Base-by-base conservation (phyloP, 75 land plant genomes). In the Cupressus sempervirens region DNA sequence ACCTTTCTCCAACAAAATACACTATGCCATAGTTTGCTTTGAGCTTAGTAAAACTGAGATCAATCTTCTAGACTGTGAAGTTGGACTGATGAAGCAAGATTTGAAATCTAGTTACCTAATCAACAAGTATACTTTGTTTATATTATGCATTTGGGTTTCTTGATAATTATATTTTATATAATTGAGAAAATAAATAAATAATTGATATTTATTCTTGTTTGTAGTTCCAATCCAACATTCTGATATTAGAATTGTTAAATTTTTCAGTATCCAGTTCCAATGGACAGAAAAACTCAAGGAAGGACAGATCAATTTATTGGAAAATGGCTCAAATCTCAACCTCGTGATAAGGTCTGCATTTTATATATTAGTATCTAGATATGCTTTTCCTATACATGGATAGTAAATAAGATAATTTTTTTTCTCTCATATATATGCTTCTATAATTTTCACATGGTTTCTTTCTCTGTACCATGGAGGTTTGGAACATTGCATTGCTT, bases 191-290 rank as follows among this genome's bases (percentile, higher is more conserved):
- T 38, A 38, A 38, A 38, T 38, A 38, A 38, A 38, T 38, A 38
- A 38, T 38, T 38, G 2, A 38, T 38, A 38, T 38, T 2, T 38
- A n/a, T 67, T 83, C 16, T 34, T 2, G 15, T 45, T 43, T 85
- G 53, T 32, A 68, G 62, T 23, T 15, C 14, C 74, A 70, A 32
- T 70, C 1, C 14, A 26, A 32, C 43, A 13, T 85, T 82, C 38
- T 43, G 58, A 40, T 46, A 65, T 65, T 83, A 80, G 11, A 35
- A 35, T 20, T 83, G 84, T 65, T 18, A 30, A 83, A 38, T n/a
- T 45, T 85, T 87, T 73, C 90, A 98, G 99, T 98, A 98, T 82
- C 99, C 99, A 53, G 86, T 98, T 76, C 99, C 99, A 40, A 86
- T 91, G 91, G 91, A 36, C 46, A 89, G 91, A 85, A 95, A 93